Conservation (phyloP, 805 yeast genomes). For the Candida nanaspora region DNA sequence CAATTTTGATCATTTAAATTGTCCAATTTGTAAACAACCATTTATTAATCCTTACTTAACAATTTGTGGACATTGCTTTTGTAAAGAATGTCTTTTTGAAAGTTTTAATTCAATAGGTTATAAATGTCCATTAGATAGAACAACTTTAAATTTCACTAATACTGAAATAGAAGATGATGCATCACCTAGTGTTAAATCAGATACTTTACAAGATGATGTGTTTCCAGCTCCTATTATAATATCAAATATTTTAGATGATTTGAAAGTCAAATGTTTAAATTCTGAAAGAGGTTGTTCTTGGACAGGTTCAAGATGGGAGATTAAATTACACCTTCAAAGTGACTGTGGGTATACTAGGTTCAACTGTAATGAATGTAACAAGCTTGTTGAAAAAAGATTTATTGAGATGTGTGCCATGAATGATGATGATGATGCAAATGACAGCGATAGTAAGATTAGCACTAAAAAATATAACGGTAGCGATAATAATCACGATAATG, state of each 20-base stretch:
- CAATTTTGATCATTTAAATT: constrained; percentile 26
- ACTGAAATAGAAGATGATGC: background rate
- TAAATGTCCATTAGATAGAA: constrained; percentile 58
- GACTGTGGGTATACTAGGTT: constrained; percentile 34
- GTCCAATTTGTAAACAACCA: constrained; percentile 67
- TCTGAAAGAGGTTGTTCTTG: constrained; percentile 46
- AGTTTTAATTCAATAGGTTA: constrained; percentile 32
- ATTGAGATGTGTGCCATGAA: constrained; percentile 5
- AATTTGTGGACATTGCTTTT: constrained; percentile 62
- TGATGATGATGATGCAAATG: background rate
- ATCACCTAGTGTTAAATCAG: too few relatives aligned
- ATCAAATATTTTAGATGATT: constrained; percentile 53
- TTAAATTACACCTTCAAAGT: constrained; percentile 39
- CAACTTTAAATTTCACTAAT: constrained; percentile 25
- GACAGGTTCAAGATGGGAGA: constrained; percentile 52
- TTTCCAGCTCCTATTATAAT: constrained; percentile 52
- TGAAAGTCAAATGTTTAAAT: constrained; percentile 50
- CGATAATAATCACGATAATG: constrained; percentile 13
- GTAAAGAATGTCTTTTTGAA: constrained; percentile 46
- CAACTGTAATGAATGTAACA: constrained; percentile 24
- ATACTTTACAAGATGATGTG: constrained; percentile 26
- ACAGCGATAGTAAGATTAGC: too few relatives aligned
- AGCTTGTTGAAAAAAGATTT: constrained; percentile 13
- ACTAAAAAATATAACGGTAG: constrained; percentile 21
- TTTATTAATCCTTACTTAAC: constrained; percentile 57